Conservation (phyloP, 106 monocot genomes). For the Apostasia ramifera region DNA sequence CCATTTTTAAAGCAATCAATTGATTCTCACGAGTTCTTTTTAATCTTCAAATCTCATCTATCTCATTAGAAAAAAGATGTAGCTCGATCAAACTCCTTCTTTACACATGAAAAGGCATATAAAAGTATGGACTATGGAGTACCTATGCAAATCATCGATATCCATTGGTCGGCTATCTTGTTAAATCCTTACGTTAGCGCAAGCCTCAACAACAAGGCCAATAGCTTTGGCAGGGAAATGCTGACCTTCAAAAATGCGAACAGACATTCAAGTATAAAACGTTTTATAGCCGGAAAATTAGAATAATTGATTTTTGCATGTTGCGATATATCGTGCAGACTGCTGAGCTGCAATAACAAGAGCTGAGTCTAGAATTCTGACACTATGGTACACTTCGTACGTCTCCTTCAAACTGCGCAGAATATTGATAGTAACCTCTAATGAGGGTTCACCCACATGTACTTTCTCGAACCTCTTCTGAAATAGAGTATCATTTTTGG, state of each 20-base stretch:
- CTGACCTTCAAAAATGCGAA: conserved; percentile 32
- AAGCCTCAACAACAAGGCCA: conserved; percentile 92
- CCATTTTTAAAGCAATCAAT: conserved; percentile 35
- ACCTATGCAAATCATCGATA: conserved; percentile 28
- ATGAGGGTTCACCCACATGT: conserved; percentile 52
- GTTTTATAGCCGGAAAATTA: neutral
- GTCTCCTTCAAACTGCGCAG: conserved; percentile 57
- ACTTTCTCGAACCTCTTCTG: conserved; percentile 56
- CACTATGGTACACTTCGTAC: conserved; percentile 66
- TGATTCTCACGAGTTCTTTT: conserved; percentile 53
- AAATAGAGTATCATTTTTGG: conserved; percentile 52
- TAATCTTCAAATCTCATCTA: conserved; percentile 69
- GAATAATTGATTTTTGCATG: neutral
- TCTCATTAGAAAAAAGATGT: conserved; percentile 21
- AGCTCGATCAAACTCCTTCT: conserved; percentile 45
- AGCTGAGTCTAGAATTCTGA: conserved; percentile 57
- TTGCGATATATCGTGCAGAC: conserved; percentile 42
- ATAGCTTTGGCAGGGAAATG: conserved; percentile 94
- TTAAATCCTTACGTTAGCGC: conserved; percentile 70
- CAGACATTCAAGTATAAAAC: neutral
- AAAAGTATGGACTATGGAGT: neutral
- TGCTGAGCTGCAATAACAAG: conserved; percentile 67
- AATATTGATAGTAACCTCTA: conserved; percentile 45
- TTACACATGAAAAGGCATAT: conserved; percentile 24
- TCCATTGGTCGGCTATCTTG: conserved; percentile 29